These are phyloP conservation scores for Globisporangium recalcitrans DNA, from an alignment of 352 stramenopile genomes.

Conservation along the genomic window DNA sequence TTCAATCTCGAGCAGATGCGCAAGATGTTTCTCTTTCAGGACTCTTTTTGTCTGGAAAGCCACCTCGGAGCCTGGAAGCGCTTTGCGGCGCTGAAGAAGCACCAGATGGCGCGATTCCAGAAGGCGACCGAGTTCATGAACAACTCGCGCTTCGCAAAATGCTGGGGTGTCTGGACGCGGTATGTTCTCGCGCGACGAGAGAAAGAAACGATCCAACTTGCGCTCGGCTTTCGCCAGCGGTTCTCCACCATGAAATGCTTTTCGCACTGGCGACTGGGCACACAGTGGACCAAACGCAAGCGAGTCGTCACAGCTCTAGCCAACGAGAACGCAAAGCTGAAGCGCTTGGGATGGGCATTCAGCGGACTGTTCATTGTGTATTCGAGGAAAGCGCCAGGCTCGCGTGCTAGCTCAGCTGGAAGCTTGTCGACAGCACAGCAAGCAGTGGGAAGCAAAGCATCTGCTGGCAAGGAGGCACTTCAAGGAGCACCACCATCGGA, in stretches of 20 bases:
- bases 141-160: constrained; percentile 17
- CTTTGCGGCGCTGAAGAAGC: constrained; percentile 19
- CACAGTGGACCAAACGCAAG: constrained; percentile 21
- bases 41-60: constrained; percentile 24
- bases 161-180: constrained; percentile 31
- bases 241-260: constrained; percentile 37
- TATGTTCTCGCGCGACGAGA: constrained; percentile 21
- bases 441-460: constrained; percentile 1
- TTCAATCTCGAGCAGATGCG: constrained; percentile 27
- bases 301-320: constrained; percentile 4
- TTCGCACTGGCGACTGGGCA: constrained; percentile 23
- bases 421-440: not conserved
- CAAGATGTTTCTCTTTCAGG: constrained; percentile 32
- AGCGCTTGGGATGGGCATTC: not conserved
- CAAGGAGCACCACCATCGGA: constrained; percentile 11
- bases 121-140: constrained; percentile 28
- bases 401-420: constrained; percentile 1
- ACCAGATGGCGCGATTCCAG: constrained; percentile 24
- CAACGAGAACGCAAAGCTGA: not conserved
- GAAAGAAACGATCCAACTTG: constrained; percentile 26
- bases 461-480: constrained; percentile 18
- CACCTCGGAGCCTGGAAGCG: constrained; percentile 51
- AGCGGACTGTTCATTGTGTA: not conserved
- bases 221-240: constrained; percentile 28
- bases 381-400: not conserved